A percentile compares a stretch with the other conserved stretches of the same genome.
phyloP scores from a whole-genome alignment of 2,329 filamentous ascomycete species.

The Falciphora oryzae region DNA sequence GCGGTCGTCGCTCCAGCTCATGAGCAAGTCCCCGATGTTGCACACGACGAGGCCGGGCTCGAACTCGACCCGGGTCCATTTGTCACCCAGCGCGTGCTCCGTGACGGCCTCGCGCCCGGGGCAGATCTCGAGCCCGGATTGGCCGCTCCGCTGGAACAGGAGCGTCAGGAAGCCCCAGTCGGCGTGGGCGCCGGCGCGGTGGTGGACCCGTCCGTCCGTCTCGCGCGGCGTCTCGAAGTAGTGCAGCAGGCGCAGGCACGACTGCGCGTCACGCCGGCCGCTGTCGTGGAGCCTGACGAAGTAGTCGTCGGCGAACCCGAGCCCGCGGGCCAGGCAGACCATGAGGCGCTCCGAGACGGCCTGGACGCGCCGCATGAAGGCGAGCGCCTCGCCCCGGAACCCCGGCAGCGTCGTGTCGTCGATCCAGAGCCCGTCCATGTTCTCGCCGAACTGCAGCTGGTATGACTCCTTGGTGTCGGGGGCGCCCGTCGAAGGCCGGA shows the following conservation, averaged over 20 bases:
- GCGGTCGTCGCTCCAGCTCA: conserved; percentile 62
- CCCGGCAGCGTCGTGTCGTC: conserved; percentile 23
- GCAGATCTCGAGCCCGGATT: conserved; percentile 59
- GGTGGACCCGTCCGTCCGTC: conserved; percentile 33
- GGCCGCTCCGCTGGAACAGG: conserved; percentile 55
- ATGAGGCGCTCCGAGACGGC: conserved; percentile 47
- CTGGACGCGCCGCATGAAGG: conserved; percentile 30
- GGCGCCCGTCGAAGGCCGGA: conserved; percentile 49
- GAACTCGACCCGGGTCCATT: conserved; percentile 58
- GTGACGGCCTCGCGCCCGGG: conserved; percentile 56
- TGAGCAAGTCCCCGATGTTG: conserved; percentile 61
- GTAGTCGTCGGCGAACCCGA: conserved; percentile 47
- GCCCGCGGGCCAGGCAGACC: conserved; percentile 46
- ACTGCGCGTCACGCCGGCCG: conserved; percentile 41
- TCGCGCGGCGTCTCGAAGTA: conserved; percentile 26
- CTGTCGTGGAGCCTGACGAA: conserved; percentile 48
- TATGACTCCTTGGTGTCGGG: conserved; percentile 53
- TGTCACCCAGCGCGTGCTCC: conserved; percentile 51
- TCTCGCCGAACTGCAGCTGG: conserved; percentile 46
- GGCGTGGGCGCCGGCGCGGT: conserved; percentile 53
- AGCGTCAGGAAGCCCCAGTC: conserved; percentile 60
- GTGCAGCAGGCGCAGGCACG: conserved; percentile 32
- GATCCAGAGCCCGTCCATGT: conserved; percentile 14
- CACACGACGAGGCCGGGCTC: conserved; percentile 51
- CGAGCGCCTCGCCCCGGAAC: conserved; percentile 40